Conservation (phyloP, 1,284 basidiomycete genomes). For the Sporisorium exsertum region DNA sequence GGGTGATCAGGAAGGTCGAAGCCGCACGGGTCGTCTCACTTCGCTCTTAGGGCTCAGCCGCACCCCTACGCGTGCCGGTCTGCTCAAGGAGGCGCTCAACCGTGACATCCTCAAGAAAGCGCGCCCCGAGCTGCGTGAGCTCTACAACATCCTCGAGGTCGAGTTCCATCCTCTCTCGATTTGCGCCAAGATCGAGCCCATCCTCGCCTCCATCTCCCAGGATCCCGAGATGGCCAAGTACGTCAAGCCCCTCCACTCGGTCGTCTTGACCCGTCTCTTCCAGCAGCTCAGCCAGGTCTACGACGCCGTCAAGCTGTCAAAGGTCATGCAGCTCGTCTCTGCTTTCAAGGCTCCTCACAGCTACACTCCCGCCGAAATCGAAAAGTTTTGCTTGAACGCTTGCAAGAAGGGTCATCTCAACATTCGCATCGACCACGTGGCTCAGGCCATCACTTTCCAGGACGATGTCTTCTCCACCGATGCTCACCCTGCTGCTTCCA, state of each 20-base stretch:
- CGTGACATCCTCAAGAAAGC: conserved; percentile 86
- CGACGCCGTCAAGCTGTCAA: conserved; percentile 78
- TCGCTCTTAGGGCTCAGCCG: conserved; percentile 86
- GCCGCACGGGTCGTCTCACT: conserved; percentile 81
- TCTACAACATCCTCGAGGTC: conserved; percentile 92
- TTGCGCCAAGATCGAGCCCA: conserved; percentile 83
- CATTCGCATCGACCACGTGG: conserved; percentile 89
- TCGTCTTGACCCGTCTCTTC: conserved; percentile 91
- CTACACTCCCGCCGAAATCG: conserved; percentile 69
- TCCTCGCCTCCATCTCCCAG: conserved; percentile 74
- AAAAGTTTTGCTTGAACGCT: conserved; percentile 86
- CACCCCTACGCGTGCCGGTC: conserved; percentile 85
- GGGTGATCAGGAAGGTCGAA: conserved; percentile 72
- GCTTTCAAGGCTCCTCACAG: conserved; percentile 66
- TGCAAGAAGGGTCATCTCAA: conserved; percentile 88
- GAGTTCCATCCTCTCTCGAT: conserved; percentile 95
- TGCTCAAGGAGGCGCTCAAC: conserved; percentile 75
- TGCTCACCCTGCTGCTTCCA: conserved; percentile 58
- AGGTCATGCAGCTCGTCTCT: conserved; percentile 67
- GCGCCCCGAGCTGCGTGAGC: conserved; percentile 81
- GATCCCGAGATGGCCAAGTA: conserved; percentile 73
- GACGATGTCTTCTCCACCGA: conserved; percentile 74
- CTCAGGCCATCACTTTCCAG: conserved; percentile 85
- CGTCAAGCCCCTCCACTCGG: conserved; percentile 88
- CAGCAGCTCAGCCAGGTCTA: conserved; percentile 95